Percentiles rank a stretch among this genome's conserved stretches.
phyloP scores from a whole-genome alignment of 306 rosid species.

The Aeschynomene evenia region DNA sequence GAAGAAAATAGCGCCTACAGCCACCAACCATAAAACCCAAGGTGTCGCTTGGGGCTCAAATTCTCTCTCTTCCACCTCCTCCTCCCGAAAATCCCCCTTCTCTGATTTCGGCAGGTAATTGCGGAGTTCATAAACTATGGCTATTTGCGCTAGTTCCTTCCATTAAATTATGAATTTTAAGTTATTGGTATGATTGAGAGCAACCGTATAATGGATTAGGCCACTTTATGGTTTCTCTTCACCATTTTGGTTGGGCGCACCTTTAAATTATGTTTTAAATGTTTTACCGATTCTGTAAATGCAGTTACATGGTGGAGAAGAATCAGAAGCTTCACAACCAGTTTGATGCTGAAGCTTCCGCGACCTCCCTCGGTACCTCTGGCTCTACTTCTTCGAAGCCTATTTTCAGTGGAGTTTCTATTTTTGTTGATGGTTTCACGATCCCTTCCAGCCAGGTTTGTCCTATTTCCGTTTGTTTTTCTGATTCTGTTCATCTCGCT shows the following conservation, averaged over 20 bases:
- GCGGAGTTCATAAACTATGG: neutral
- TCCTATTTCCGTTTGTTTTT: neutral
- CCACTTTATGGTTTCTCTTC: too few species aligned
- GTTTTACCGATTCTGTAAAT: neutral
- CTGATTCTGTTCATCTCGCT: neutral
- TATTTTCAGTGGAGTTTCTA: slow-evolving; percentile 72
- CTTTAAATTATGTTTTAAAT: too few species aligned
- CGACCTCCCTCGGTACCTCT: slow-evolving; percentile 31
- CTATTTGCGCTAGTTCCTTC: neutral
- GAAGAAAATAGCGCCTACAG: slow-evolving; percentile 4
- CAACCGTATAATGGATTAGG: too few species aligned
- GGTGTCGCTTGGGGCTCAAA: slow-evolving; percentile 81
- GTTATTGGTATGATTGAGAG: too few species aligned
- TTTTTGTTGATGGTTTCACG: slow-evolving; percentile 91
- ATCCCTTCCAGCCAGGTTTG: slow-evolving; percentile 84
- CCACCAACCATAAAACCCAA: slow-evolving; percentile 76
- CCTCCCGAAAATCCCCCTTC: slow-evolving; percentile 59
- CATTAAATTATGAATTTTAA: neutral
- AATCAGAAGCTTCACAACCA: slow-evolving; percentile 72
- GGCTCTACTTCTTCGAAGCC: slow-evolving; percentile 43
- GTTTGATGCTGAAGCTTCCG: slow-evolving; percentile 67
- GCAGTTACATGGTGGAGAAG: slow-evolving; percentile 80
- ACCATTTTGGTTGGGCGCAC: too few species aligned
- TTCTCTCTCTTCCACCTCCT: slow-evolving; percentile 45
- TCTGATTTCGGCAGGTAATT: slow-evolving; percentile 73